Conservation (phyloP, 2,329 filamentous ascomycete genomes). For the Colletotrichum paranaense region DNA sequence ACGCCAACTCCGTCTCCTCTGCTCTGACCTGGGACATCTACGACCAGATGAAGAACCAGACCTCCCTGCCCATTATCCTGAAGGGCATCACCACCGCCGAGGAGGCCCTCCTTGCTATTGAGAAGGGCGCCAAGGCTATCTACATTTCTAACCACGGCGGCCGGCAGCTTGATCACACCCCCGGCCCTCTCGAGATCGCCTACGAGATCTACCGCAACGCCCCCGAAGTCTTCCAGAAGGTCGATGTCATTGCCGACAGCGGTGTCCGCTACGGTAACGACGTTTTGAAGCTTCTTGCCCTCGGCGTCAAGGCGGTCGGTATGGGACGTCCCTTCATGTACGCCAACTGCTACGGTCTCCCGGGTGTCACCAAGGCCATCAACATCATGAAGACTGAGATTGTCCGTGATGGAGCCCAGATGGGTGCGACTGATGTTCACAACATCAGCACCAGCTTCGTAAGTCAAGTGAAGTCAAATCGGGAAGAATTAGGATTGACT, state of each 20-base stretch:
- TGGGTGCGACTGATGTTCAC: constrained; percentile 45
- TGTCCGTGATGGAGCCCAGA: constrained; percentile 46
- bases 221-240: constrained; percentile 48
- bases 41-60: constrained; percentile 44
- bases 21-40: constrained; percentile 41
- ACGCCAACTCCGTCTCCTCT: constrained; percentile 36
- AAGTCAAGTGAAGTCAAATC: not conserved
- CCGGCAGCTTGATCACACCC: constrained; percentile 53
- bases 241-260: constrained; percentile 51
- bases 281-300: constrained; percentile 51
- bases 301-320: constrained; percentile 53
- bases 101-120: constrained; percentile 47
- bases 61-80: constrained; percentile 49
- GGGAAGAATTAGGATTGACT: not conserved
- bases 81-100: constrained; percentile 53
- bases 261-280: constrained; percentile 52
- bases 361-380: constrained; percentile 58
- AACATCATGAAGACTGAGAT: constrained; percentile 61
- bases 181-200: constrained; percentile 45
- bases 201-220: constrained; percentile 48
- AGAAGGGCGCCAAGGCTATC: constrained; percentile 48
- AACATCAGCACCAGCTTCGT: constrained; percentile 37
- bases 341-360: constrained; percentile 59
- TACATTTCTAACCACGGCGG: constrained; percentile 55
- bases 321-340: constrained; percentile 62